A percentile compares a stretch with the other conserved stretches of the same genome.
These are phyloP conservation scores for Letharia lupina DNA, from an alignment of 495 filamentous ascomycete species.

Conservation along the genomic window DNA sequence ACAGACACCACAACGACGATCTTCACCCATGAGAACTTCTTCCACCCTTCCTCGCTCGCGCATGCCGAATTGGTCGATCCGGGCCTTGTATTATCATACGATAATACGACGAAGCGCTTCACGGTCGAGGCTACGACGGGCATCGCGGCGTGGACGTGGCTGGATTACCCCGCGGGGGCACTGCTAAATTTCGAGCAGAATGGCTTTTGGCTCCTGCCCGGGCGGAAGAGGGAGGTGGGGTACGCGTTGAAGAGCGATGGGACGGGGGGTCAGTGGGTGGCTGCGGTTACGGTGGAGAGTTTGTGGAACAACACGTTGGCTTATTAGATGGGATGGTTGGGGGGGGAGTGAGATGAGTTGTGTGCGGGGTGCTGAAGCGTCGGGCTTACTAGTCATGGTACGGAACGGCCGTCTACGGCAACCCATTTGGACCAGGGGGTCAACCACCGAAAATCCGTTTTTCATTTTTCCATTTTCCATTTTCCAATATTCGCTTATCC, in stretches of 20 bases:
- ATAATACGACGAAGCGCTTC: conserved; percentile 36
- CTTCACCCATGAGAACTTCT: conserved; percentile 50
- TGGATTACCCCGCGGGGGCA: conserved; percentile 49
- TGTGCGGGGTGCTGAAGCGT: too few species aligned
- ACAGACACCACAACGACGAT: conserved; percentile 33
- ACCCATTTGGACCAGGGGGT: too few species aligned
- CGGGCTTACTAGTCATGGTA: too few species aligned
- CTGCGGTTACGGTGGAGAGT: conserved; percentile 49
- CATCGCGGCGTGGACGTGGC: conserved; percentile 59
- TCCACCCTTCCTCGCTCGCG: conserved; percentile 45
- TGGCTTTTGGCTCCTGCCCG: conserved; percentile 48
- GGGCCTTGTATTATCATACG: conserved; percentile 39
- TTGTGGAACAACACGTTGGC: conserved; percentile 54
- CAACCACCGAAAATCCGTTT: too few species aligned
- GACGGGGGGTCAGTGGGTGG: conserved; percentile 41
- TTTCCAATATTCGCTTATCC: too few species aligned
- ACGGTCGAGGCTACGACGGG: conserved; percentile 49
- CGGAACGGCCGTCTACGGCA: too few species aligned
- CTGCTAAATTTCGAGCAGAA: conserved; percentile 56
- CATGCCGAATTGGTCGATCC: conserved; percentile 51
- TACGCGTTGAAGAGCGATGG: conserved; percentile 44
- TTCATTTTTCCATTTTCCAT: too few species aligned
- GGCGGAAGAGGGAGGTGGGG: conserved; percentile 42
- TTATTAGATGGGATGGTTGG: neutral
- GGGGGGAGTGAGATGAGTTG: too few species aligned